A percentile compares a stretch with the other conserved stretches of the same genome.
phyloP scores from a whole-genome alignment of 1,284 basidiomycete genomes.

The Phylloporus sp. region DNA sequence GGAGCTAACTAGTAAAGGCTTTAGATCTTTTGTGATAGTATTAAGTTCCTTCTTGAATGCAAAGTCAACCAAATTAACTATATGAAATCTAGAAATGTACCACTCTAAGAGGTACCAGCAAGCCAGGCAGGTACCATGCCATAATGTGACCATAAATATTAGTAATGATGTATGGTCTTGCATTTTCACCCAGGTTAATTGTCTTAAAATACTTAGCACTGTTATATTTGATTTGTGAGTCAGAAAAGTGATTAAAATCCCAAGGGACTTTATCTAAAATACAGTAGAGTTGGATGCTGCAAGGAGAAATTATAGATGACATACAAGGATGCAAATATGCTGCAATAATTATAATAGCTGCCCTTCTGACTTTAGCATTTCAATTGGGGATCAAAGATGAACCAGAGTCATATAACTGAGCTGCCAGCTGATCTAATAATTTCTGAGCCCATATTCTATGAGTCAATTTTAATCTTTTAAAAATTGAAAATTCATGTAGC shows the following conservation, averaged over 20 bases:
- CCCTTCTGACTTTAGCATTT: background rate
- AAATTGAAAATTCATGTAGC: background rate
- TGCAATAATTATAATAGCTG: background rate
- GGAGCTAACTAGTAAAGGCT: background rate
- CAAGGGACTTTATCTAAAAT: background rate
- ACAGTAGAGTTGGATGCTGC: background rate
- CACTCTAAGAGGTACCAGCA: background rate
- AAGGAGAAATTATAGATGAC: background rate
- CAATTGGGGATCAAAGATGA: background rate
- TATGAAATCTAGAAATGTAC: no score
- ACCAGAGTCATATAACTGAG: background rate
- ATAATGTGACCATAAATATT: background rate
- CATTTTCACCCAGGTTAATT: background rate
- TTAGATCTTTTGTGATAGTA: background rate
- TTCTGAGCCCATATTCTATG: background rate
- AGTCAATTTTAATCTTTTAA: background rate
- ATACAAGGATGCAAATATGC: background rate
- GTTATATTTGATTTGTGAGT: background rate
- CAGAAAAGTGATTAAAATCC: background rate
- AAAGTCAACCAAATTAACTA: no score
- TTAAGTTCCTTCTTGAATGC: background rate
- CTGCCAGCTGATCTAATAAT: background rate
- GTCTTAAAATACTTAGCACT: background rate
- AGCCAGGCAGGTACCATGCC: background rate
- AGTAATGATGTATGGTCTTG: background rate